Percentiles rank a stretch among this genome's conserved stretches.
Conservation (phyloP, 805 yeast species). For the Zygoascus ofunaensis region DNA sequence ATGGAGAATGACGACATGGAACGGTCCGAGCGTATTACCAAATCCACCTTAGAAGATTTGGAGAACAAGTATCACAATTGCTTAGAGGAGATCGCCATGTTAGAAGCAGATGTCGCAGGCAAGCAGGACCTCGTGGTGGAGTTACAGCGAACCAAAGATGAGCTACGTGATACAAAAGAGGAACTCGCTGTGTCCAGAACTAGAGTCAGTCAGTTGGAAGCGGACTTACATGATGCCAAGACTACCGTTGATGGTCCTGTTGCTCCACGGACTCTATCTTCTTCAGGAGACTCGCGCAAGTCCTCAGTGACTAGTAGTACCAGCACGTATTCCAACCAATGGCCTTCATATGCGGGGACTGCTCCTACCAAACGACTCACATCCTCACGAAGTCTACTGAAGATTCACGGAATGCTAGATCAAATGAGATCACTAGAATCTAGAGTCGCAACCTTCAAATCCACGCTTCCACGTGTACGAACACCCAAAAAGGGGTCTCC, state of each 20-base stretch:
- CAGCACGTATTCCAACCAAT: neutral
- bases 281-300: neutral
- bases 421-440: conserved; percentile 22
- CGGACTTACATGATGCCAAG: neutral
- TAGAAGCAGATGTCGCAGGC: conserved; percentile 32
- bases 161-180: conserved; percentile 27
- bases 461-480: conserved; percentile 16
- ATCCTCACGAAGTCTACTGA: conserved; percentile 21
- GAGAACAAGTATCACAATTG: conserved; percentile 29
- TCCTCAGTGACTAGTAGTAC: conserved; percentile 2
- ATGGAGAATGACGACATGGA: conserved; percentile 38
- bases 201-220: conserved; percentile 7
- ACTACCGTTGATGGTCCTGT: neutral
- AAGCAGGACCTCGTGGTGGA: conserved; percentile 22
- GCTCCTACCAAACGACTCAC: conserved; percentile 9
- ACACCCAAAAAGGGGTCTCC: conserved; percentile 51
- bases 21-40: conserved; percentile 32
- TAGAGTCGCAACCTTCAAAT: conserved; percentile 23
- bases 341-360: neutral
- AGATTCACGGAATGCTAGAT: conserved; percentile 25
- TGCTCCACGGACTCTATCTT: neutral
- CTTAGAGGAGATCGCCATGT: conserved; percentile 33
- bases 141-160: conserved; percentile 28
- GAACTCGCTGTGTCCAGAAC: conserved; percentile 20
- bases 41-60: conserved; percentile 28